Percentiles rank a stretch among this genome's conserved stretches.
Evolutionary conservation across 2,329 filamentous ascomycete species (phyloP).

Genomic region (Colletotrichum karsti): DNA sequence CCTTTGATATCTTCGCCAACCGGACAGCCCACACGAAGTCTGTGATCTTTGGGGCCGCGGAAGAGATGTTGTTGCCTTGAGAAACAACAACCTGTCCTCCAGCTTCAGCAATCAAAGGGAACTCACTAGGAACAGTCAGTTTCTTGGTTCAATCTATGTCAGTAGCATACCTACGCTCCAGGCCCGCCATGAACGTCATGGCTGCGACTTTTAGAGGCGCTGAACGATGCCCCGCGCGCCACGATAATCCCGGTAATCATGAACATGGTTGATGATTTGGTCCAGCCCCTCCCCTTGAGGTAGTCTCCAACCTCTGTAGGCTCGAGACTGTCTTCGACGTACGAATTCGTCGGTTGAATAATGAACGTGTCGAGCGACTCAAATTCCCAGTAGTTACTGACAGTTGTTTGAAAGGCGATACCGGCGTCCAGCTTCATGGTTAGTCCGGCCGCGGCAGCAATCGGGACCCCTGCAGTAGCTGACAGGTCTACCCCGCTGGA

Average conservation of each 20-base stretch:
- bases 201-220: not conserved
- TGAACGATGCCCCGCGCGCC: not conserved
- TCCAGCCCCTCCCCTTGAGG: not conserved
- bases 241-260: not conserved
- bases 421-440: not conserved
- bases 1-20: not conserved
- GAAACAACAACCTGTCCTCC: not conserved
- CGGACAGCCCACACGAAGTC: not conserved
- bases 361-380: not conserved
- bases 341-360: not conserved
- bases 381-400: not conserved
- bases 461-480: not conserved
- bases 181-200: not conserved
- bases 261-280: not conserved
- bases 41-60: not conserved
- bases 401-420: not conserved
- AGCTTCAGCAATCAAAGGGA: not conserved
- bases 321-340: not conserved
- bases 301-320: not conserved
- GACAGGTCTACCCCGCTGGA: not conserved
- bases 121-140: not conserved
- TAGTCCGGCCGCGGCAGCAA: not conserved
- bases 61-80: not conserved
- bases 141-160: not conserved
- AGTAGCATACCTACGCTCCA: no score